Conservation (phyloP, 345 rosid genomes). For the Euphorbia tirucalli region DNA sequence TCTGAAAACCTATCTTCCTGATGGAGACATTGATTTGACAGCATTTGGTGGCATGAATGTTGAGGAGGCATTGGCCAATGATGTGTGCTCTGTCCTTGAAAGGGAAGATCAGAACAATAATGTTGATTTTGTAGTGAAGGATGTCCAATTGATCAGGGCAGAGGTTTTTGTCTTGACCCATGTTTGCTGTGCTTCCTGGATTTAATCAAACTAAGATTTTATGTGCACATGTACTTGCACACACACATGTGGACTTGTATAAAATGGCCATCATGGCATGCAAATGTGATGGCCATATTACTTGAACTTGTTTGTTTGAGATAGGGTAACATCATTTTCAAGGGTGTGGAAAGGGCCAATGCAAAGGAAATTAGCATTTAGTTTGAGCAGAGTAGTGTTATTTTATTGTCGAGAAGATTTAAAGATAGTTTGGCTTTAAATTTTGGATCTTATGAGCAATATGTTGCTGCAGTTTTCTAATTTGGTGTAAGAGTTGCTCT, state of each 20-base stretch:
- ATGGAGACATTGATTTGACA: conserved; percentile 92
- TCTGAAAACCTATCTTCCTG: conserved; percentile 92
- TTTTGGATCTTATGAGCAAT: too few species aligned
- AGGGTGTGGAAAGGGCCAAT: not conserved
- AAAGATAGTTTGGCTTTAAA: not conserved
- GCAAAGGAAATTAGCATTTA: not conserved
- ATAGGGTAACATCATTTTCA: not conserved
- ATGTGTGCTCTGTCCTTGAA: conserved; percentile 48
- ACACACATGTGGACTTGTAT: not conserved
- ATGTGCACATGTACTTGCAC: not conserved
- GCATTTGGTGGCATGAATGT: conserved; percentile 38
- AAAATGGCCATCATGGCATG: too few species aligned
- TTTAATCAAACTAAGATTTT: not conserved
- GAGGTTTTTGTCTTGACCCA: conserved; percentile 47
- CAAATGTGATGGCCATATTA: not conserved
- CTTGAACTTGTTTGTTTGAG: not conserved
- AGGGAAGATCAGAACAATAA: conserved; percentile 39
- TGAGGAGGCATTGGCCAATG: conserved; percentile 60
- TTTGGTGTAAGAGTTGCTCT: not conserved
- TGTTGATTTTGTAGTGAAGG: conserved; percentile 51
- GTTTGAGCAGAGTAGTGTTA: not conserved
- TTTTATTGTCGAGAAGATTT: not conserved
- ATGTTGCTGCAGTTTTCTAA: too few species aligned
- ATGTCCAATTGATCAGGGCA: conserved; percentile 69
- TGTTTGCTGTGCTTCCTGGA: not conserved